phyloP scores from a whole-genome alignment of 805 yeast genomes.

The Sporopachydermia lactativora region DNA sequence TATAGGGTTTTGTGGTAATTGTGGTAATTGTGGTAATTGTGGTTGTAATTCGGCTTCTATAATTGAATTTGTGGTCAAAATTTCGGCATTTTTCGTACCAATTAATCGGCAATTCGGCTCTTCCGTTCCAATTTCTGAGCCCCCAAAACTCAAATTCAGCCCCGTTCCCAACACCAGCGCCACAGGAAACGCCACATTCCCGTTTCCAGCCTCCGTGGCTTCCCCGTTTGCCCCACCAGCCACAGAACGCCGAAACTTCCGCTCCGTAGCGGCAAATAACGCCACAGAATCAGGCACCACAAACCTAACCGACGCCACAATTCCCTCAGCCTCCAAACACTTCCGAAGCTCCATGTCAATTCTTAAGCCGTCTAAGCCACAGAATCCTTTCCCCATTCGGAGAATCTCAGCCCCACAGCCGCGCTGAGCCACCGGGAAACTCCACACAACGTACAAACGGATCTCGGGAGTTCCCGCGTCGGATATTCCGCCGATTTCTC shows the following conservation, averaged over 20 bases:
- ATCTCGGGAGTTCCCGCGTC: neutral
- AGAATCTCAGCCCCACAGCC: neutral
- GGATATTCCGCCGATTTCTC: neutral
- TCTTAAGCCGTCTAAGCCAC: neutral
- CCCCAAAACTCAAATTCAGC: neutral
- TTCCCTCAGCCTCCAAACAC: neutral
- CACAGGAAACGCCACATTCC: neutral
- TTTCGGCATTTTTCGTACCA: too few species aligned
- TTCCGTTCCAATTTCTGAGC: too few species aligned
- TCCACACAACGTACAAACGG: neutral
- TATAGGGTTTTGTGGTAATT: too few species aligned
- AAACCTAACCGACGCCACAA: too few species aligned
- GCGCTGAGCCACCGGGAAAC: neutral
- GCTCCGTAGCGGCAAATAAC: neutral
- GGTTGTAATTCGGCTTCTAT: too few species aligned
- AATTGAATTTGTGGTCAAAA: too few species aligned
- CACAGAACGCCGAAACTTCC: too few species aligned
- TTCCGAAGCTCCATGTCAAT: neutral
- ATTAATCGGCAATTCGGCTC: too few species aligned
- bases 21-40: too few species aligned
- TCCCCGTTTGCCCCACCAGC: too few species aligned
- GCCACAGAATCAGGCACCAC: neutral
- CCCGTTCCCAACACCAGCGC: neutral
- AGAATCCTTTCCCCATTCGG: neutral
- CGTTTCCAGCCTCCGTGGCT: neutral